Percentiles rank a stretch among this genome's conserved stretches.
These are phyloP conservation scores for Barnettozyma pratensis DNA, from an alignment of 805 yeast genomes.

Conservation along the genomic window DNA sequence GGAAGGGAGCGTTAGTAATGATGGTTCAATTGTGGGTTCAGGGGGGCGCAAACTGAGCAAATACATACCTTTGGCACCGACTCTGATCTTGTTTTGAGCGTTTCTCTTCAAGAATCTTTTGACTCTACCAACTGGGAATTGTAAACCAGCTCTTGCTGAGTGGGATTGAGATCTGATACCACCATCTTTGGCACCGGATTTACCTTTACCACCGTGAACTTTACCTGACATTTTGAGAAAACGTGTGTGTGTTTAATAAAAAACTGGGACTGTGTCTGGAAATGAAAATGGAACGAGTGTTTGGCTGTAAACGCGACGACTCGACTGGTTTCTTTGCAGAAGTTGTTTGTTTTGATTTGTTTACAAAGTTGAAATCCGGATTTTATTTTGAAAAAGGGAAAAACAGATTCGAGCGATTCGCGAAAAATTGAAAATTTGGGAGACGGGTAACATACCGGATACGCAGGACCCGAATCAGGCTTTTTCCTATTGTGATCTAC, in stretches of 20 bases:
- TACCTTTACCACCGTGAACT: slow-evolving; percentile 96
- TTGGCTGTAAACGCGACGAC: background rate
- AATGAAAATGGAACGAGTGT: background rate
- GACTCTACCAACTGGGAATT: slow-evolving; percentile 98
- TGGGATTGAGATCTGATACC: slow-evolving; percentile 69
- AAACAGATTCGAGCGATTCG: background rate
- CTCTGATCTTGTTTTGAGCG: slow-evolving; percentile 80
- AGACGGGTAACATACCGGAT: background rate
- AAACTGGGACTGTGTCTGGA: background rate
- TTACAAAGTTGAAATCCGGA: slow-evolving; percentile 11
- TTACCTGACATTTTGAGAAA: slow-evolving; percentile 74
- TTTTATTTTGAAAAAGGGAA: slow-evolving; percentile 2
- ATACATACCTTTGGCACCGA: slow-evolving; percentile 58
- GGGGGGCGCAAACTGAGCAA: too few relatives aligned
- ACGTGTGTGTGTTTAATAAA: background rate
- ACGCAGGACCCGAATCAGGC: too few relatives aligned
- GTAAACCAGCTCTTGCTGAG: slow-evolving; percentile 91
- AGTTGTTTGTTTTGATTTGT: slow-evolving; percentile 8
- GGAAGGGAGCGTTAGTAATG: slow-evolving; percentile 8
- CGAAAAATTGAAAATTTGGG: background rate
- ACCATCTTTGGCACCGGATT: slow-evolving; percentile 76
- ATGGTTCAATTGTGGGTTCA: too few relatives aligned
- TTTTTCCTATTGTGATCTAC: background rate
- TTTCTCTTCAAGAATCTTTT: slow-evolving; percentile 91
- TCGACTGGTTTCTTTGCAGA: background rate